Conservation (phyloP, 148 eudicot genomes). For the Vaccinium vitisidaea region DNA sequence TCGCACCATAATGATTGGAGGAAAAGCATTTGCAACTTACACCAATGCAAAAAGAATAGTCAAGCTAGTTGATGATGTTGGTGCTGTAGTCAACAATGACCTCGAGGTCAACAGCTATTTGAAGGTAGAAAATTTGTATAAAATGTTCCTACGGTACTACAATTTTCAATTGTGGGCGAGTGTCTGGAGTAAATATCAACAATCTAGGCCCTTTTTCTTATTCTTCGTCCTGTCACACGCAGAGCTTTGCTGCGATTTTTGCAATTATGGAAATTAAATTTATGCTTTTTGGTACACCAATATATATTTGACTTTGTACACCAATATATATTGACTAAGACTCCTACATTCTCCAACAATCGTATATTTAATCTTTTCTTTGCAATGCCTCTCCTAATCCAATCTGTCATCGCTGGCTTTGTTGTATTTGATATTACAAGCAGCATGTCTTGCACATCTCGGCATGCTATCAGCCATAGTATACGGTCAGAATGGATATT, state of each 20-base stretch:
- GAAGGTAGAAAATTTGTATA: constrained; percentile 50
- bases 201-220: background rate
- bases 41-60: constrained; percentile 96
- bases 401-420: background rate
- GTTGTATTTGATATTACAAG: background rate
- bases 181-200: background rate
- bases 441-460: background rate
- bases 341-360: background rate
- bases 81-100: constrained; percentile 87
- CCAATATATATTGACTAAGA: background rate
- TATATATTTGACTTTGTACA: background rate
- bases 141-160: background rate
- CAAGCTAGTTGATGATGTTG: constrained; percentile 90
- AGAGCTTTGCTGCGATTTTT: background rate
- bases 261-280: background rate
- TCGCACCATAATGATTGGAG: constrained; percentile 96
- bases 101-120: constrained; percentile 83
- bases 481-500: background rate
- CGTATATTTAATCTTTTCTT: background rate
- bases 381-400: background rate
- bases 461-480: constrained; percentile 2
- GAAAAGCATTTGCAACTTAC: constrained; percentile 97
- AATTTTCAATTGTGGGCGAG: background rate
- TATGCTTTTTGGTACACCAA: background rate
- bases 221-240: background rate